Conservation (phyloP, 2,329 filamentous ascomycete genomes). For the Ophiobolus disseminans region DNA sequence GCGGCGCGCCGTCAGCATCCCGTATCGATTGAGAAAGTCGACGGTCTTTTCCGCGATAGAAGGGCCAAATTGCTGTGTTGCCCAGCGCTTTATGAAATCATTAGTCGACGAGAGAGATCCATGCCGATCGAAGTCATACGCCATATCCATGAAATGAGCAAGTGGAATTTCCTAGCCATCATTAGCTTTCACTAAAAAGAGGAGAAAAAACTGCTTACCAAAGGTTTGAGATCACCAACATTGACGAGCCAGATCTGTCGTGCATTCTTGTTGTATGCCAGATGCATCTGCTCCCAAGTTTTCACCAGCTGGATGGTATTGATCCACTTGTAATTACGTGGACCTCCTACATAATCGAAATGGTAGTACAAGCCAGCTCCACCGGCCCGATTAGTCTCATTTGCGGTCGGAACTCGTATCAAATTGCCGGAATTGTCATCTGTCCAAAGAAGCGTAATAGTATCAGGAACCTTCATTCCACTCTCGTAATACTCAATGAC, state of each 20-base stretch:
- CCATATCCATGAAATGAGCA: slow-evolving; percentile 12
- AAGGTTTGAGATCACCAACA: slow-evolving; percentile 13
- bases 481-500: slow-evolving; percentile 10
- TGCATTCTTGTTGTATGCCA: slow-evolving; percentile 4
- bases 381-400: slow-evolving; percentile 4
- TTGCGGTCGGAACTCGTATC: slow-evolving; percentile 6
- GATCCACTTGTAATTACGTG: slow-evolving; percentile 13
- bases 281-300: slow-evolving; percentile 2
- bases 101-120: neutral
- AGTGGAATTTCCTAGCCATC: slow-evolving; percentile 9
- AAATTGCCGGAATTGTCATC: slow-evolving; percentile 16
- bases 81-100: neutral
- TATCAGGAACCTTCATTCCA: slow-evolving; percentile 4
- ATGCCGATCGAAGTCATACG: slow-evolving; percentile 3
- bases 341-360: slow-evolving; percentile 12
- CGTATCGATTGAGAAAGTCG: slow-evolving; percentile 5
- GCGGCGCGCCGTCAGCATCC: neutral
- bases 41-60: neutral
- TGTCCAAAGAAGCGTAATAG: slow-evolving; percentile 11
- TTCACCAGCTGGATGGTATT: slow-evolving; percentile 11
- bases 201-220: neutral
- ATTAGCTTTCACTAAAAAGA: neutral
- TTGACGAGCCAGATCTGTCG: slow-evolving; percentile 14
- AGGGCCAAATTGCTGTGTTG: slow-evolving; percentile 2
- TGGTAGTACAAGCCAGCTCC: slow-evolving; percentile 13